These are phyloP conservation scores for Primulina tabacum DNA, from an alignment of 257 asterid genomes.

Conservation along the genomic window DNA sequence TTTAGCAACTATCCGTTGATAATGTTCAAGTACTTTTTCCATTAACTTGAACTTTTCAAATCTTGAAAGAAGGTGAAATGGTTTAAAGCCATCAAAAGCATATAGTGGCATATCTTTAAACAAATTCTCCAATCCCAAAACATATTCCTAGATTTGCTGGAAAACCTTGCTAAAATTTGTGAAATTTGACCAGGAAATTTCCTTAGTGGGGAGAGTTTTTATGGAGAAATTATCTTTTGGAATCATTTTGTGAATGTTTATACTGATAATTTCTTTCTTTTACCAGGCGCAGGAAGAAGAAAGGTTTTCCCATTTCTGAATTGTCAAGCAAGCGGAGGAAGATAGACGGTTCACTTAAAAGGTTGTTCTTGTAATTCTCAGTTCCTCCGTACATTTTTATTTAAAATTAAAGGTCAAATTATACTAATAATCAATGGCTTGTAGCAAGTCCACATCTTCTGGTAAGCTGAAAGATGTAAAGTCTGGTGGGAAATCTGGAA, in stretches of 20 bases:
- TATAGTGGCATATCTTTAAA: no score
- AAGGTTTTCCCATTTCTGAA: constrained; percentile 42
- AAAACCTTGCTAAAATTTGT: no score
- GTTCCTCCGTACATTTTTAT: constrained; percentile 1
- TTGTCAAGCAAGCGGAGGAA: constrained; percentile 47
- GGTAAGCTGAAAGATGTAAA: constrained; percentile 54
- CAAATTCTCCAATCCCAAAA: no score
- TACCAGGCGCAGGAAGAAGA: constrained; percentile 62
- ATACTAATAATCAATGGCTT: constrained; percentile 18
- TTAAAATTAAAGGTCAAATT: background rate
- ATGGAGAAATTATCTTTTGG: constrained; percentile 2
- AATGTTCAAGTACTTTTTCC: no score
- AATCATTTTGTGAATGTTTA: constrained; percentile 1
- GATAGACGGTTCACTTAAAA: constrained; percentile 49
- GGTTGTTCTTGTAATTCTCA: constrained; percentile 38
- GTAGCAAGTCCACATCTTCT: constrained; percentile 31
- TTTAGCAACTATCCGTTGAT: no score
- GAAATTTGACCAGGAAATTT: no score
- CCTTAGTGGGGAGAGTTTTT: no score
- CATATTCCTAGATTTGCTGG: no score
- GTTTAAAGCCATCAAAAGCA: no score
- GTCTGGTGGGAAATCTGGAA: constrained; percentile 50
- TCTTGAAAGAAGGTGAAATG: no score
- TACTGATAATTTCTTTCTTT: constrained; percentile 29
- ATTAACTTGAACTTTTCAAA: no score